phyloP scores from a whole-genome alignment of 1,284 basidiomycete species.

The Macrocystidia cucumis region DNA sequence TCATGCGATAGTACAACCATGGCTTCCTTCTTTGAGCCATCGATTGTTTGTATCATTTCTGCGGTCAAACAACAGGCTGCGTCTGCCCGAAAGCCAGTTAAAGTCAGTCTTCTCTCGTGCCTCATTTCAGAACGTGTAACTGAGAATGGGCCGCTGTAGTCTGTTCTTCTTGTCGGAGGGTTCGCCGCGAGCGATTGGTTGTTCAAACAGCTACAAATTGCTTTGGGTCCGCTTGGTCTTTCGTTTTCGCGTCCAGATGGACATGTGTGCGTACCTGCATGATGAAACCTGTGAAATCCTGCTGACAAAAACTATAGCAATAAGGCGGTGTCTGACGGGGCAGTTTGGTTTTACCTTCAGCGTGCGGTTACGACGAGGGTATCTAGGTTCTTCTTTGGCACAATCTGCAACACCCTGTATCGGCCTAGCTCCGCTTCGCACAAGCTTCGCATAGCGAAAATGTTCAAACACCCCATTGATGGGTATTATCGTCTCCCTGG shows the following conservation, averaged over 20 bases:
- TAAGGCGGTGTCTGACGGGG: constrained; percentile 1
- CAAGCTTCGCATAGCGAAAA: constrained; percentile 14
- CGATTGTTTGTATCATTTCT: constrained; percentile 19
- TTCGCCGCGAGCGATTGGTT: constrained; percentile 35
- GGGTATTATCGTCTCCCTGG: constrained; percentile 17
- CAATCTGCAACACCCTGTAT: not conserved
- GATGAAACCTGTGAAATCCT: not conserved
- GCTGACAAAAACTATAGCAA: not conserved
- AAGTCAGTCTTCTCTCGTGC: too few relatives aligned
- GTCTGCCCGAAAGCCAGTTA: not conserved
- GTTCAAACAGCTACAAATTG: constrained; percentile 20
- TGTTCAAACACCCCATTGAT: constrained; percentile 15
- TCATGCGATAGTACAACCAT: constrained; percentile 19
- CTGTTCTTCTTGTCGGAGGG: constrained; percentile 32
- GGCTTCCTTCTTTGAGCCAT: constrained; percentile 24
- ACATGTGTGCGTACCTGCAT: constrained; percentile 22
- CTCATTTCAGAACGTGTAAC: not conserved
- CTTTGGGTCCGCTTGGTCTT: constrained; percentile 17
- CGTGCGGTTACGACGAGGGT: not conserved
- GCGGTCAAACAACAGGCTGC: constrained; percentile 14
- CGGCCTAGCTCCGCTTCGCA: constrained; percentile 18
- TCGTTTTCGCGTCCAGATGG: constrained; percentile 26
- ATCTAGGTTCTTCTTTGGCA: not conserved
- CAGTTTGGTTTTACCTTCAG: not conserved
- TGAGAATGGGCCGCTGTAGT: constrained; percentile 14